Conservation (phyloP, 192 early-diverging fungal species). For the Backusella tarrabulga region DNA sequence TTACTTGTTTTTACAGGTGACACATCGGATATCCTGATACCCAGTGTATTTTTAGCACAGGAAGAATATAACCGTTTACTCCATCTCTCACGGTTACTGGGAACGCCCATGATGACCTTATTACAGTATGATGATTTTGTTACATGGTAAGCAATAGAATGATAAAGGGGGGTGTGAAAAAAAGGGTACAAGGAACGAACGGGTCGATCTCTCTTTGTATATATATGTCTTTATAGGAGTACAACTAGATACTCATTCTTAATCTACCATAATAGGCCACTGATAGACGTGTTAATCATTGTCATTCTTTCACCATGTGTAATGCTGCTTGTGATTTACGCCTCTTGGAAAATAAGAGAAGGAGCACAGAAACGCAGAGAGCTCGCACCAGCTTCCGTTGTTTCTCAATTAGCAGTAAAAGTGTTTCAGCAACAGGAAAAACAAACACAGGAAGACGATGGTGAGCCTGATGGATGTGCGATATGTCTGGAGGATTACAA, state of each 20-base stretch:
- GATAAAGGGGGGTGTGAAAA: neutral
- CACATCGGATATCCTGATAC: constrained; percentile 83
- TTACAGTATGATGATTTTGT: constrained; percentile 40
- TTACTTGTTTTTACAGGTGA: constrained; percentile 50
- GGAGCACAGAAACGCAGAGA: constrained; percentile 67
- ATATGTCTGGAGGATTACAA: constrained; percentile 94
- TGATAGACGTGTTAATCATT: constrained; percentile 78
- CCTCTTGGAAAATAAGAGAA: constrained; percentile 65
- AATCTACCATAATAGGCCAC: constrained; percentile 42
- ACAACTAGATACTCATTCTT: neutral
- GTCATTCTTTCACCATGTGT: constrained; percentile 75
- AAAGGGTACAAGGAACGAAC: neutral
- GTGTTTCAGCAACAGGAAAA: constrained; percentile 61
- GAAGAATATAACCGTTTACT: constrained; percentile 63
- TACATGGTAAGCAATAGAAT: constrained; percentile 30
- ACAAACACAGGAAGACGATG: constrained; percentile 45
- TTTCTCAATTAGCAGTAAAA: constrained; percentile 68
- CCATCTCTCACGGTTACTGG: constrained; percentile 16
- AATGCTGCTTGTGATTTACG: constrained; percentile 71
- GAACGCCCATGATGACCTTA: constrained; percentile 28
- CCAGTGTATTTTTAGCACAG: constrained; percentile 83
- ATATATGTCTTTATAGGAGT: neutral
- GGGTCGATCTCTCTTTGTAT: neutral
- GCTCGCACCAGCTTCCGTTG: constrained; percentile 69
- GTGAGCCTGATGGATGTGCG: constrained; percentile 78